Evolutionary conservation across 1,284 basidiomycete genomes (phyloP).

Genomic region (Puccinia coronata): DNA sequence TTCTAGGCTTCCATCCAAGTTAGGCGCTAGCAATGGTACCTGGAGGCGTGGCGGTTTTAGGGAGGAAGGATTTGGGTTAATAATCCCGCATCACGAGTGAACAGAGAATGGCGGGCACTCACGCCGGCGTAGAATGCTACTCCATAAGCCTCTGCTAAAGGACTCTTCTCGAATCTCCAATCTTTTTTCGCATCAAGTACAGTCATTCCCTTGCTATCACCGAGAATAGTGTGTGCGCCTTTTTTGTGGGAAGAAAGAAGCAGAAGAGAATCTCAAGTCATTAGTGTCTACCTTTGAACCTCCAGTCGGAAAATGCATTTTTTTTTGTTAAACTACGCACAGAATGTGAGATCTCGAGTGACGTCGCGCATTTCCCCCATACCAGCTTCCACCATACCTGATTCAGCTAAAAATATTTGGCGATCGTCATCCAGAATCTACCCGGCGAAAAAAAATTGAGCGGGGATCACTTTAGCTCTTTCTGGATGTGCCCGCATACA

Average conservation of each 20-base stretch:
- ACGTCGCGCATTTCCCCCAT: slow-evolving; percentile 13
- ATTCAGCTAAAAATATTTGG: slow-evolving; percentile 55
- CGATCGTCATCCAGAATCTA: slow-evolving; percentile 54
- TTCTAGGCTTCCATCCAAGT: slow-evolving; percentile 40
- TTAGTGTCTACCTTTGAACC: background rate
- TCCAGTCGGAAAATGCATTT: background rate
- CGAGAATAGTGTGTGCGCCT: slow-evolving; percentile 46
- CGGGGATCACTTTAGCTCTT: background rate
- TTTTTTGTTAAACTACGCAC: background rate
- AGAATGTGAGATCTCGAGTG: slow-evolving; percentile 31
- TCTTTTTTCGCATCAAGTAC: slow-evolving; percentile 40
- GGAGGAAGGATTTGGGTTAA: too few species aligned
- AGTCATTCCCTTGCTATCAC: slow-evolving; percentile 36
- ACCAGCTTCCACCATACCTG: background rate
- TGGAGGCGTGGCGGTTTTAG: background rate
- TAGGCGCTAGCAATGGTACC: slow-evolving; percentile 47
- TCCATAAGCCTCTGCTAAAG: slow-evolving; percentile 27
- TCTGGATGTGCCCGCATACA: background rate
- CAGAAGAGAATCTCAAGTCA: background rate
- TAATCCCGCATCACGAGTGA: background rate
- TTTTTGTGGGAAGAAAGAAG: background rate
- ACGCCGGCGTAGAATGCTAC: slow-evolving; percentile 49
- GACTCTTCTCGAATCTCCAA: slow-evolving; percentile 37
- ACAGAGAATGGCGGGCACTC: background rate
- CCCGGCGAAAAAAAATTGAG: background rate